Evolutionary conservation across 2,329 filamentous ascomycete genomes (phyloP), one percentile per base, ranked within the genome.

Genomic region (Pyricularia pennisetigena): DNA sequence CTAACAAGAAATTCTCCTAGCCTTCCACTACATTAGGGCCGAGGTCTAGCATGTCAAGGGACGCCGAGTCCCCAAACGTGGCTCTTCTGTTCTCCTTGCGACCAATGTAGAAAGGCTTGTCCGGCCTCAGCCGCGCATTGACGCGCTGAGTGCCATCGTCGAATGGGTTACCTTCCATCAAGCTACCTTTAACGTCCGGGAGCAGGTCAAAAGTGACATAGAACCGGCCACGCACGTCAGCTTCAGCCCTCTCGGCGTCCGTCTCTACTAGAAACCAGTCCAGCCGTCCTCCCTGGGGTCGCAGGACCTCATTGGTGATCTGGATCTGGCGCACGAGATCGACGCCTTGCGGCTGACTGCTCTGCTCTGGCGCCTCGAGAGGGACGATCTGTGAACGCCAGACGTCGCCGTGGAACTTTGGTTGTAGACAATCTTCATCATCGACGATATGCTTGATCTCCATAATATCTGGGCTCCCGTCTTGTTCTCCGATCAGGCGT

Each of bases 381-480:
- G 66, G 41, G 12, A 59, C 29, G 28, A 67, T 26, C 9, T 67
- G 66, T 20, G 29, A 30, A 14, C 66, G 28, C 66, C 66, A 77
- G 14, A 77, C 68, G 67, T 72, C 70, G 49, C 76, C 76, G 30
- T 69, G 67, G 66, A 77, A 75, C n/a, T 71, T 70, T 26, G 77
- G 59, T 30, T 57, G 68, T 4, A 35, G 26, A 6, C 41, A 66
- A 32, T 69, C 28, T 28, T 65, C 63, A 16, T 69, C 65, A 12
- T 71, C 69, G 14, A 73, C 67, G 68, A 78, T 77, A 54, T 73
- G 68, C 24, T 68, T 69, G 16, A 78, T 72, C 64, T 72, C 73
- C 74, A 78, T 75, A 35, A 77, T 71, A 30, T 72, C 70, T 9
- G 72, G 61, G 65, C 59, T 61, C 70, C 23, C 29, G 64, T 68